Conservation (phyloP, 768 basidiomycete genomes). For the Mrakia frigida region DNA sequence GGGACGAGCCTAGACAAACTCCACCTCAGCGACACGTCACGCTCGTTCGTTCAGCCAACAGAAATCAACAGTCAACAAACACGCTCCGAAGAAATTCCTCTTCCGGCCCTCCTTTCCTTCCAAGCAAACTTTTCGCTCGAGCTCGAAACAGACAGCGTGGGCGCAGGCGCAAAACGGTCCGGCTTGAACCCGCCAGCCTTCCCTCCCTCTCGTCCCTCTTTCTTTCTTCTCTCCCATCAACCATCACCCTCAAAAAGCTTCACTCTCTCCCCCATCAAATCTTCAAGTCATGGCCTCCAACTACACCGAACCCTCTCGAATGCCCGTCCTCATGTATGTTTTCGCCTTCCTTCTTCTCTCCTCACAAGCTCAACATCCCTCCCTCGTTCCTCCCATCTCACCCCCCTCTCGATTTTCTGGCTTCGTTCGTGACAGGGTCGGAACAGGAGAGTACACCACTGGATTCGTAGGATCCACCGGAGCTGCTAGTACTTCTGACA, state of each 20-base stretch:
- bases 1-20: too few species aligned
- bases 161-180: too few species aligned
- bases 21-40: too few species aligned
- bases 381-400: neutral
- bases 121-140: neutral
- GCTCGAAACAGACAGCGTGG: neutral
- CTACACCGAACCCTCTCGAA: slow-evolving; percentile 6
- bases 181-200: neutral
- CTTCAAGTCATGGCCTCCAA: neutral
- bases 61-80: too few species aligned
- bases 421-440: neutral
- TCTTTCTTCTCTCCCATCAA: neutral
- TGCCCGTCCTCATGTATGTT: slow-evolving; percentile 6
- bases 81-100: too few species aligned
- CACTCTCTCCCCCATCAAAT: neutral
- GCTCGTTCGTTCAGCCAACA: too few species aligned
- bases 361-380: neutral
- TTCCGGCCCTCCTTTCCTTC: too few species aligned
- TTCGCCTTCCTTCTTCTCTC: neutral
- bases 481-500: slow-evolving; percentile 91
- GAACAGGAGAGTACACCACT: slow-evolving; percentile 77
- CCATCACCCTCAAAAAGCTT: neutral
- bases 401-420: neutral
- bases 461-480: slow-evolving; percentile 71
- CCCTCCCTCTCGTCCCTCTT: neutral